Evolutionary conservation across 1,139 yeast genomes (phyloP).

Genomic region (Saccharomyces hybrid): DNA sequence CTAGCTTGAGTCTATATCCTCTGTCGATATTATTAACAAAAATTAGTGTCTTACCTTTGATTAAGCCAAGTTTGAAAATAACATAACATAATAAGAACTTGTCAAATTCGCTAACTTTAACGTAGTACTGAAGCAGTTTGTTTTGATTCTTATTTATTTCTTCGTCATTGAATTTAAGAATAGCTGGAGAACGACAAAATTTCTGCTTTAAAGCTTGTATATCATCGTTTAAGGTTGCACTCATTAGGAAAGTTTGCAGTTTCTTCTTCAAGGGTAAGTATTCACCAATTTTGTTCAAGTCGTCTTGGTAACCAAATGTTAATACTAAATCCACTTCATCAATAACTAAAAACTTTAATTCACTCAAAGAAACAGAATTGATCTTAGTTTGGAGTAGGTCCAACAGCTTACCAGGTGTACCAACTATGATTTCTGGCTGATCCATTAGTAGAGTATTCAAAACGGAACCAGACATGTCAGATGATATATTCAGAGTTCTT

Average conservation of each 20-base stretch:
- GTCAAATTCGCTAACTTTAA: conserved; percentile 81
- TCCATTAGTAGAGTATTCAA: conserved; percentile 60
- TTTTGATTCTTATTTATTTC: conserved; percentile 44
- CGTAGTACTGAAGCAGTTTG: conserved; percentile 76
- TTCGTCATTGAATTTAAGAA: conserved; percentile 68
- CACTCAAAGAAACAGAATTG: conserved; percentile 40
- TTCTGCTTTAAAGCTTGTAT: conserved; percentile 63
- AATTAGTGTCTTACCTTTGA: conserved; percentile 83
- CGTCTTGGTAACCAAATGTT: conserved; percentile 87
- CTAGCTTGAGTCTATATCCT: conserved; percentile 84
- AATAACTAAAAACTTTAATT: conserved; percentile 65
- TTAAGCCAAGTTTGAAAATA: conserved; percentile 77
- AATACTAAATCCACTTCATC: conserved; percentile 93
- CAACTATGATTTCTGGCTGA: conserved; percentile 70
- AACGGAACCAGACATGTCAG: conserved; percentile 64
- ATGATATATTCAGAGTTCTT: conserved; percentile 64
- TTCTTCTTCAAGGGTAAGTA: conserved; percentile 64
- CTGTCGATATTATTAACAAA: conserved; percentile 94
- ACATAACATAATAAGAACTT: conserved; percentile 87
- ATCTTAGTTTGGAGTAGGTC: conserved; percentile 42
- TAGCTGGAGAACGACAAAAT: conserved; percentile 82
- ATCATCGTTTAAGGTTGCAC: conserved; percentile 90
- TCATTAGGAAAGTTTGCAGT: conserved; percentile 87
- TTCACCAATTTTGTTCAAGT: conserved; percentile 56
- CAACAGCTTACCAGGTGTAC: conserved; percentile 81